These are phyloP conservation scores for Scutellaria galericulata DNA, from an alignment of 257 asterid species.

Conservation along the genomic window DNA sequence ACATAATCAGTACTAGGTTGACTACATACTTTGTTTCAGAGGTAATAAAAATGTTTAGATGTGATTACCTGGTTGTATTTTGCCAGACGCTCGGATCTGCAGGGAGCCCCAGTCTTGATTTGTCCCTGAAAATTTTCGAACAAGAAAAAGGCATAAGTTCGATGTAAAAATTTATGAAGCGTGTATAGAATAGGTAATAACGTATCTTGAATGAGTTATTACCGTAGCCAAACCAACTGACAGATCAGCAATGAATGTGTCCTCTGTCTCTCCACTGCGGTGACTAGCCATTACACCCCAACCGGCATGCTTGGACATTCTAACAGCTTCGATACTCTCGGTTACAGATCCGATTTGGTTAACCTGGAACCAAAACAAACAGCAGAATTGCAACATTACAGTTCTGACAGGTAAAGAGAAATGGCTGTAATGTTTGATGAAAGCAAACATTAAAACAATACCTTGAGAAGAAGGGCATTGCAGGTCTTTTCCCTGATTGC, in stretches of 20 bases:
- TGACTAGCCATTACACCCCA: conserved; percentile 99
- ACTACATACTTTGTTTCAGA: too few species aligned
- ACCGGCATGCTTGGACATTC: conserved; percentile 92
- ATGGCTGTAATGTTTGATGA: neutral
- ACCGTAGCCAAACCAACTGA: conserved; percentile 97
- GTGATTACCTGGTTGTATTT: conserved; percentile 86
- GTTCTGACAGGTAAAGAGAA: neutral
- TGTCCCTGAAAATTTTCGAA: conserved; percentile 66
- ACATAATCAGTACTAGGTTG: neutral
- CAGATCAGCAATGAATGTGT: conserved; percentile 96
- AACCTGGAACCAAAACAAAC: conserved; percentile 50
- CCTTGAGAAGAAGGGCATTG: conserved; percentile 98
- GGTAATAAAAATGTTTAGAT: neutral
- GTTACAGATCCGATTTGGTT: conserved; percentile 98
- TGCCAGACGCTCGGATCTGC: conserved; percentile 99
- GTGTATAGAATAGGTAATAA: neutral
- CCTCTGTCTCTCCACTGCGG: conserved; percentile 99
- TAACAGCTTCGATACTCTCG: conserved; percentile 94
- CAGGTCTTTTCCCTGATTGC: conserved; percentile 91
- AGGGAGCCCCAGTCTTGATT: conserved; percentile 96
- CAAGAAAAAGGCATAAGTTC: conserved; percentile 7
- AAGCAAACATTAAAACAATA: conserved; percentile 24
- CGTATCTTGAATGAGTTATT: conserved; percentile 19
- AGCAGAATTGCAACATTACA: neutral
- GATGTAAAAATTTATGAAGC: neutral